phyloP scores from a whole-genome alignment of 164 flowering plant genomes.

The Annona squamosa region DNA sequence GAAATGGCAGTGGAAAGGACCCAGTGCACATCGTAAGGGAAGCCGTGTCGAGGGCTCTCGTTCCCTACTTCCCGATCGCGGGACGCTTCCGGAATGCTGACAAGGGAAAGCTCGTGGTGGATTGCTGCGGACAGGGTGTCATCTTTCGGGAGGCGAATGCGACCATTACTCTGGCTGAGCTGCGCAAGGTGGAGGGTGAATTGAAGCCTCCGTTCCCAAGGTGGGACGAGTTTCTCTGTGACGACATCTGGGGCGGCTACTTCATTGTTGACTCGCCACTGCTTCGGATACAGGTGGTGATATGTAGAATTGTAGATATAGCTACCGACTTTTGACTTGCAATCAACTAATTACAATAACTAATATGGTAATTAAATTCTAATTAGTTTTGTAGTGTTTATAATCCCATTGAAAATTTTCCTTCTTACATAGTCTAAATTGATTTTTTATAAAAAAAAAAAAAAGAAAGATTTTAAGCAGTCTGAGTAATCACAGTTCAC shows the following conservation, averaged over 20 bases:
- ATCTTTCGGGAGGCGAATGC: constrained; percentile 24
- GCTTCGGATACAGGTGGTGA: constrained; percentile 20
- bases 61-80: constrained; percentile 30
- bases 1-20: constrained; percentile 13
- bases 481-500: too few species aligned
- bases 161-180: constrained; percentile 19
- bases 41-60: constrained; percentile 28
- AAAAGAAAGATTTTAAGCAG: too few species aligned
- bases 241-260: constrained; percentile 8
- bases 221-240: constrained; percentile 11
- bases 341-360: too few species aligned
- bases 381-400: too few species aligned
- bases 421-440: too few species aligned
- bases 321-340: too few species aligned
- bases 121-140: constrained; percentile 23
- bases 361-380: too few species aligned
- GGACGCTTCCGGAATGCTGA: constrained; percentile 22
- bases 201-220: constrained; percentile 5
- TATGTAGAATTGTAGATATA: too few species aligned
- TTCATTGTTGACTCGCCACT: constrained; percentile 21
- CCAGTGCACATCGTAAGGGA: constrained; percentile 20
- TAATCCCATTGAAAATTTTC: too few species aligned
- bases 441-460: too few species aligned
- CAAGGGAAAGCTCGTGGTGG: constrained; percentile 15
- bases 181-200: constrained; percentile 13